Evolutionary conservation across 225 moss, liverwort and hornwort species (phyloP).

Genomic region (Pseudisothecium myosuroides): DNA sequence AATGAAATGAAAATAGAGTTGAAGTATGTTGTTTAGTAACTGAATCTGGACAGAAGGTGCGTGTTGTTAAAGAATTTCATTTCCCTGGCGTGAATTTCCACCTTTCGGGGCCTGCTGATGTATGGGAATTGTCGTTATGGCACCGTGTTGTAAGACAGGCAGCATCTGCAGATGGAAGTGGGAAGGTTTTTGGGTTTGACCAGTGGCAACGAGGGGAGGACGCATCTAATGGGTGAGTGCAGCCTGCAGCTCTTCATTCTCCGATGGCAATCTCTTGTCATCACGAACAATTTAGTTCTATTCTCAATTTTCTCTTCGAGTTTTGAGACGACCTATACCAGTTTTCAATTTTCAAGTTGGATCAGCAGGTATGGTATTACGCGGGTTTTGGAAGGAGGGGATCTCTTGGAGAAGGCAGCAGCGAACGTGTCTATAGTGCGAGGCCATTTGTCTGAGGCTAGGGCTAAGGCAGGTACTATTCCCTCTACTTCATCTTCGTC

Average conservation of each 20-base stretch:
- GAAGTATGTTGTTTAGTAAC: background rate
- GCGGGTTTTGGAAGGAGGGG: slow-evolving; percentile 59
- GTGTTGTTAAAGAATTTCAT: background rate
- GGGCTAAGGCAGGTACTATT: slow-evolving; percentile 88
- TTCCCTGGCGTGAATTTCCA: background rate
- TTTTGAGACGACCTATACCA: background rate
- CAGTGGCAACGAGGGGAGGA: slow-evolving; percentile 81
- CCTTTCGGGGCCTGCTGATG: background rate
- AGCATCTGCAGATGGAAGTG: slow-evolving; percentile 68
- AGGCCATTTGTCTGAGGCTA: slow-evolving; percentile 67
- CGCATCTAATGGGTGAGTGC: slow-evolving; percentile 44
- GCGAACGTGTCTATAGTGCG: slow-evolving; percentile 83
- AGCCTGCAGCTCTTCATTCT: background rate
- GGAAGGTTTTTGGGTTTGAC: slow-evolving; percentile 57
- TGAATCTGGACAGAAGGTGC: background rate
- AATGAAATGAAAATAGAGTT: background rate
- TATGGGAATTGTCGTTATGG: background rate
- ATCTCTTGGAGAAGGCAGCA: slow-evolving; percentile 76
- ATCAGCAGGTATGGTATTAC: slow-evolving; percentile 57
- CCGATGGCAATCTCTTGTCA: background rate
- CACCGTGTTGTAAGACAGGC: slow-evolving; percentile 8
- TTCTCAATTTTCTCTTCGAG: background rate
- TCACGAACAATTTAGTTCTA: background rate
- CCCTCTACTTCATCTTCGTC: background rate
- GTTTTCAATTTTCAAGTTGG: background rate